Base-by-base conservation (phyloP, 1,284 basidiomycete species). In the Ustilago tritici region DNA sequence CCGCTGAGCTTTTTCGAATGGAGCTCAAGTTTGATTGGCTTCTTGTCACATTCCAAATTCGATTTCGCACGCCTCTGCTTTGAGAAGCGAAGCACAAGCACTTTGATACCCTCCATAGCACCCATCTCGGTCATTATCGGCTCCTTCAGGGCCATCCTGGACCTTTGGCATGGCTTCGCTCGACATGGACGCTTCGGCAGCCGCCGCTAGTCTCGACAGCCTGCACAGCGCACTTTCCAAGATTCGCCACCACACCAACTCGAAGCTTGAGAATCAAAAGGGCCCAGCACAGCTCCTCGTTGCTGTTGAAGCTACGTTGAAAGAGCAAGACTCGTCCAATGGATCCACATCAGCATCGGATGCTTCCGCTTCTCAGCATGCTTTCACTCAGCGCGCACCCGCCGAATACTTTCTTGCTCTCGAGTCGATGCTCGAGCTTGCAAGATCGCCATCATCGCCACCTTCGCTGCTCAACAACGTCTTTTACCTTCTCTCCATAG, bases 231-330 rank as follows among this genome's bases (percentile, higher is more conserved):
- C 81, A 7, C 77, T 86, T 28, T 72, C 90, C 71, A 98, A 98
- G 88, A 94, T 99, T 78, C 90, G 96, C 65, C 92, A 92, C 15
- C 94, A 98, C 82, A 92, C 91, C 2, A 90, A 90, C 31, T 96
- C 95, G 0, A 90, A 91, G 34, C 89, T 96, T 23, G 86, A 92
- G 1, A 94, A 97, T 84, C 95, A 98, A 87, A 93, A 94, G 84
- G 91, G 93, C 59, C 95, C 95, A 3, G 97, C 97, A 15, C 92
- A 91, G 62, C 91, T 99, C 23, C 90, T 99, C 50, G 88, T 90
- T 64, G 97, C 95, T 17, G 89, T 99, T 81, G 97, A 99, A 87
- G 89, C 91, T 2, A 96, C 95, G 12, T 90, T 99, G 80, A 88
- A 90, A 61, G 93, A 95, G 79, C 93, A 94, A 76, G 89, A 90